Evolutionary conservation across 2,329 filamentous ascomycete genomes (phyloP).

Genomic region (Blastomyces silverae): DNA sequence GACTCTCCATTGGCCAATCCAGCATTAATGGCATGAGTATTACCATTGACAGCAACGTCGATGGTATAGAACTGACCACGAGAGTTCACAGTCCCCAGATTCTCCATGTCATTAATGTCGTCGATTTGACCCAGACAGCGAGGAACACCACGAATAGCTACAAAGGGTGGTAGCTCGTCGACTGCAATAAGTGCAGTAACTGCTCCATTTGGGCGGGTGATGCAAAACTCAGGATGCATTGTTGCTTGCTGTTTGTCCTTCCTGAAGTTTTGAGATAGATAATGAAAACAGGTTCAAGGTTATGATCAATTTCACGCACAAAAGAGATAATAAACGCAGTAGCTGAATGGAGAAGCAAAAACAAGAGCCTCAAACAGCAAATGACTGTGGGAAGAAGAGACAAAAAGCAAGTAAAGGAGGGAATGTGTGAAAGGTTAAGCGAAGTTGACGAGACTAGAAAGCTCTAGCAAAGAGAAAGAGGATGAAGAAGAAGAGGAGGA

Average conservation of each 20-base stretch:
- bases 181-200: constrained; percentile 41
- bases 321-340: neutral
- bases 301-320: neutral
- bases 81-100: constrained; percentile 33
- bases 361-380: neutral
- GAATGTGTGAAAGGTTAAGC: neutral
- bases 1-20: neutral
- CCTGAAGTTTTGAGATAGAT: neutral
- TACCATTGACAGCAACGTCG: constrained; percentile 22
- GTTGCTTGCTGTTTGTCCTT: neutral
- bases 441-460: neutral
- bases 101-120: constrained; percentile 37
- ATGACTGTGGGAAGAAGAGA: neutral
- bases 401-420: neutral
- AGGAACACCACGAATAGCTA: constrained; percentile 36
- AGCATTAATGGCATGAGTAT: neutral
- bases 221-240: constrained; percentile 38
- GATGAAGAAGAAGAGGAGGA: neutral
- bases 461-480: neutral
- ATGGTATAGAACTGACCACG: constrained; percentile 34
- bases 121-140: constrained; percentile 35
- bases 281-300: neutral
- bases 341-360: neutral
- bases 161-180: constrained; percentile 39
- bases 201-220: constrained; percentile 37